Base-by-base conservation (phyloP, 2,329 filamentous ascomycete species). In the Colletotrichum caudatum region DNA sequence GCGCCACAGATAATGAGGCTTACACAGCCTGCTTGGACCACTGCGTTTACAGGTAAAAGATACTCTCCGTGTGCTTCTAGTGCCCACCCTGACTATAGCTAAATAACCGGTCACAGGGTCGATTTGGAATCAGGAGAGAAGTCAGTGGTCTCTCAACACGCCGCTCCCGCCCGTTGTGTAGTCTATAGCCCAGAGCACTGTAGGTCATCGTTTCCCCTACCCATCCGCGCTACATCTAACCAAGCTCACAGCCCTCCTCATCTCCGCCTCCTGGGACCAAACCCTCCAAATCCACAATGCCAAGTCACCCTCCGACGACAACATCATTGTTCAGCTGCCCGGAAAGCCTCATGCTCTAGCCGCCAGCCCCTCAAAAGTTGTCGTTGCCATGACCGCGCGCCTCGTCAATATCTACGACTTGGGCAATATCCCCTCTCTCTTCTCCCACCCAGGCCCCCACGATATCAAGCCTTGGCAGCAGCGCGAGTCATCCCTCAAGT, bases 321-420 rank as follows among this genome's bases (percentile, higher is more conserved):
- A 90, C n/a, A 87, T 92, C 56, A 88, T 85, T 56, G 87, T 98
- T 67, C 83, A 87, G 3, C 90, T 97, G 29, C 94, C 93, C 0
- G 92, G 91, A 37, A 99, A 97, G 81, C 94, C 94, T 1, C 97
- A 97, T 81, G 95, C 95, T 16, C 86, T 98, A 59, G 93, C 94
- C 46, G 86, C 92, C 61, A 94, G 88, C 77, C 86, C 88, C 3
- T 88, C 93, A 63, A 97, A 97, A 81, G 88, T 97, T 11, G 94
- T 99, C 53, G 94, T 99, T 69, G 95, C 95, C 75, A 98, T 99
- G 96, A 93, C 95, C 2, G 93, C 93, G 66, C 93, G 96, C 66
- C 90, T 95, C n/a, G 90, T 98, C 73, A 91, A 96, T 84, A 97
- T 99, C 81, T 98, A 98, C 87, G 94, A 98, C 78, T 88, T 99